Conservation (phyloP, 352 stramenopile species). For the Globisporangium middletonii region DNA sequence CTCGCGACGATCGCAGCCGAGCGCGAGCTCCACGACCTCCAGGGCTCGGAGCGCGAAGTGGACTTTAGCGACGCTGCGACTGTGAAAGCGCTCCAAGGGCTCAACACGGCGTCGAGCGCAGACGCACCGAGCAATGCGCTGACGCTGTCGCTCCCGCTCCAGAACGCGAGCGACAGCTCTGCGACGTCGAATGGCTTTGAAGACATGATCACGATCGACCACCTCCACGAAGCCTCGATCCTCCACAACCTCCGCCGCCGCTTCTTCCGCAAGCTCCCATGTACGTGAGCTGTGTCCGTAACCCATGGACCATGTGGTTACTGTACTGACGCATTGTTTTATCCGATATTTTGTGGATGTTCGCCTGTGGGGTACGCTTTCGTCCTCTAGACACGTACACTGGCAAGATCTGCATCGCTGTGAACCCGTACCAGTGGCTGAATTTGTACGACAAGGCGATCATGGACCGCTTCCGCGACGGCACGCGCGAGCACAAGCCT, state of each 20-base stretch:
- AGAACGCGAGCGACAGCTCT: conserved; percentile 53
- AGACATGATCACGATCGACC: conserved; percentile 86
- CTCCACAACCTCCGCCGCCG: conserved; percentile 75
- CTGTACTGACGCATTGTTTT: conserved; percentile 5
- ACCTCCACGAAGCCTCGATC: conserved; percentile 83
- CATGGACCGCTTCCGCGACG: conserved; percentile 75
- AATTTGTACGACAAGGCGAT: conserved; percentile 68
- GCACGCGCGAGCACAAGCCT: conserved; percentile 60
- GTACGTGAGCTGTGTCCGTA: conserved; percentile 23
- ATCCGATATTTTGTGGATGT: neutral
- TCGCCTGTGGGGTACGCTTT: neutral
- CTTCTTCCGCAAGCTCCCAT: conserved; percentile 76
- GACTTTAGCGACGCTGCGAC: conserved; percentile 48
- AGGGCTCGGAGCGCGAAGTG: conserved; percentile 47
- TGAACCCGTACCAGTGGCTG: conserved; percentile 87
- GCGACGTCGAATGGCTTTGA: conserved; percentile 51
- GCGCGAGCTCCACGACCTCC: conserved; percentile 42
- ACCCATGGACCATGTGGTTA: neutral
- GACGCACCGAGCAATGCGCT: conserved; percentile 12
- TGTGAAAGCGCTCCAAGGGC: conserved; percentile 50
- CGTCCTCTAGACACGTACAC: conserved; percentile 69
- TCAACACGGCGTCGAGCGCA: conserved; percentile 37
- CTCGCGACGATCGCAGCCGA: conserved; percentile 37
- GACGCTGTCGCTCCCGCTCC: conserved; percentile 46
- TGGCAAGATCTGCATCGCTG: conserved; percentile 83